Evolutionary conservation across 1,139 yeast genomes (phyloP).

Genomic region (Williopsis jadinii): DNA sequence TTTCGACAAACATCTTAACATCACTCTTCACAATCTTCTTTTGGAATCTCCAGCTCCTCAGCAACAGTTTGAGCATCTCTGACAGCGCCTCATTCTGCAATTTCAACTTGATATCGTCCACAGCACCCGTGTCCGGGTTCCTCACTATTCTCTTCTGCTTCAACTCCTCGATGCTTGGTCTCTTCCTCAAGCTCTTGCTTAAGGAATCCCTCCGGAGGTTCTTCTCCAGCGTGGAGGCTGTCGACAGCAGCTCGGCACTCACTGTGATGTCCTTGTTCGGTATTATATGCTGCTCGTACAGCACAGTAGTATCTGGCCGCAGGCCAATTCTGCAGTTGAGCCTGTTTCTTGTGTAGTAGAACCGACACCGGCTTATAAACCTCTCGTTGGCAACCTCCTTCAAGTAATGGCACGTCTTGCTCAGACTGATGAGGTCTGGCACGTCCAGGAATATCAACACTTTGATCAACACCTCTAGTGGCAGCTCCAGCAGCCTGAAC

Average conservation of each 20-base stretch:
- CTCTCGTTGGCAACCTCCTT: slow-evolving; percentile 14
- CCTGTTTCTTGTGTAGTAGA: slow-evolving; percentile 13
- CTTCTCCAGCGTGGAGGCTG: slow-evolving; percentile 10
- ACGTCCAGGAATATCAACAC: slow-evolving; percentile 17
- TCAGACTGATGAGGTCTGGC: slow-evolving; percentile 15
- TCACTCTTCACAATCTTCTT: slow-evolving; percentile 3
- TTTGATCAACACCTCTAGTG: slow-evolving; percentile 18
- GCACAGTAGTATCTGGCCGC: slow-evolving; percentile 9
- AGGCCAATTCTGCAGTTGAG: slow-evolving; percentile 12
- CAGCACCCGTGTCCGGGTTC: slow-evolving; percentile 2
- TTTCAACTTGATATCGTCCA: slow-evolving; percentile 10
- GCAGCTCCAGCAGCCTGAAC: slow-evolving; percentile 16
- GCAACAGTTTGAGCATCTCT: slow-evolving; percentile 11
- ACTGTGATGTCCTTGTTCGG: slow-evolving; percentile 7
- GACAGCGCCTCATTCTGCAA: slow-evolving; percentile 9
- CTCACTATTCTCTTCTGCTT: slow-evolving; percentile 15
- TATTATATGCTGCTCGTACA: slow-evolving; percentile 14
- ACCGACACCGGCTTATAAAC: slow-evolving; percentile 15
- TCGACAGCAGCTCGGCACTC: slow-evolving; percentile 2
- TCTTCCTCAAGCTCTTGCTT: slow-evolving; percentile 11
- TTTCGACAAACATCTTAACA: background rate
- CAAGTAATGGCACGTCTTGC: slow-evolving; percentile 13
- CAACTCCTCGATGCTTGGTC: slow-evolving; percentile 16
- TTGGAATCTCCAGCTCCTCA: slow-evolving; percentile 15
- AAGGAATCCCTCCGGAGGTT: slow-evolving; percentile 16